phyloP scores from a whole-genome alignment of 2,329 filamentous ascomycete species.

The Niveomyces coronatus region DNA sequence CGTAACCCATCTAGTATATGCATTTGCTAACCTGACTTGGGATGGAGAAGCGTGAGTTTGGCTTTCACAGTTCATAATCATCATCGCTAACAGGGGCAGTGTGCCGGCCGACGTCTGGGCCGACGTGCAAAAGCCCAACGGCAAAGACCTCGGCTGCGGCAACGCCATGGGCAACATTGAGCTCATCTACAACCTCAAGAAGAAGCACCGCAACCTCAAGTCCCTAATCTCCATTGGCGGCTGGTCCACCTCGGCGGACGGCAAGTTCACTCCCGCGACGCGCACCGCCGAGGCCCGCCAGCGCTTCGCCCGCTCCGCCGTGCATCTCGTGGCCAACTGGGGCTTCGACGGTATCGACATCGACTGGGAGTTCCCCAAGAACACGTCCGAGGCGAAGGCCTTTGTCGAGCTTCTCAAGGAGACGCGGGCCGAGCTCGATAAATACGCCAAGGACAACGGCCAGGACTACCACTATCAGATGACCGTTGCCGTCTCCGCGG shows the following conservation, averaged over 20 bases:
- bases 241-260: constrained; percentile 55
- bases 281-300: constrained; percentile 46
- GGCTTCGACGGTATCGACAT: constrained; percentile 47
- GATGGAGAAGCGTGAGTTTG: constrained; percentile 36
- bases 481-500: constrained; percentile 40
- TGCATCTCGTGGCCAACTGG: constrained; percentile 59
- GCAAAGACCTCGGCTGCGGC: too few relatives aligned
- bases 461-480: constrained; percentile 38
- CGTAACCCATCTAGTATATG: constrained; percentile 64
- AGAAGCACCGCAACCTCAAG: constrained; percentile 66
- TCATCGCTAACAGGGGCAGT: constrained; percentile 9
- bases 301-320: constrained; percentile 58
- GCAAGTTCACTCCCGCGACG: constrained; percentile 29
- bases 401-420: constrained; percentile 33
- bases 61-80: not conserved
- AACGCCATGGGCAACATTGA: constrained; percentile 71
- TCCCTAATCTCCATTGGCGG: constrained; percentile 73
- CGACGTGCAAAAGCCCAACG: constrained; percentile 44
- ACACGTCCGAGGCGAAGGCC: constrained; percentile 27
- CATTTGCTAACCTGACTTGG: constrained; percentile 35
- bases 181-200: constrained; percentile 67
- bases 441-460: constrained; percentile 27
- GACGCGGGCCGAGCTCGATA: constrained; percentile 33
- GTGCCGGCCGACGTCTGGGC: constrained; percentile 25
- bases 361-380: constrained; percentile 45